A percentile compares a stretch with the other conserved stretches of the same genome.
Conservation (phyloP, 495 filamentous ascomycete genomes). For the Xylaria venustula region DNA sequence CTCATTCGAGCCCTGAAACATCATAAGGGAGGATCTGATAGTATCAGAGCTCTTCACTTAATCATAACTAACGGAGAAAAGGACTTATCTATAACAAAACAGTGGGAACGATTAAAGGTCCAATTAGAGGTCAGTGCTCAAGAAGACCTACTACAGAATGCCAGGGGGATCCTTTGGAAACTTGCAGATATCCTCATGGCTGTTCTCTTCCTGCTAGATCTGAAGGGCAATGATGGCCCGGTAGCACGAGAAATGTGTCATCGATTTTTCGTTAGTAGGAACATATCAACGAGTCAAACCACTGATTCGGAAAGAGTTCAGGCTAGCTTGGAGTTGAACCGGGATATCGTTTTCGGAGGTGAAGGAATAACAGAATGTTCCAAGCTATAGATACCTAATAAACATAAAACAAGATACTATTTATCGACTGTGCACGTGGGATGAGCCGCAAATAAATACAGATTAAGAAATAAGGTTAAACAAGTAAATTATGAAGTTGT, state of each 20-base stretch:
- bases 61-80: background rate
- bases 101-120: constrained; percentile 25
- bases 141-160: constrained; percentile 30
- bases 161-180: constrained; percentile 29
- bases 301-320: background rate
- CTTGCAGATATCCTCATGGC: constrained; percentile 37
- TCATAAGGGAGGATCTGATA: constrained; percentile 4
- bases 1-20: constrained; percentile 40
- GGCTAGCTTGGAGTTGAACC: constrained; percentile 11
- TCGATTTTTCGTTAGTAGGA: constrained; percentile 28
- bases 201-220: constrained; percentile 33
- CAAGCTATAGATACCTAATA: too few species aligned
- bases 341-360: constrained; percentile 15
- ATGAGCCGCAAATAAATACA: too few species aligned
- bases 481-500: too few species aligned
- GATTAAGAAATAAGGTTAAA: too few species aligned
- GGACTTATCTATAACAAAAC: background rate
- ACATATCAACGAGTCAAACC: background rate
- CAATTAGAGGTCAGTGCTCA: constrained; percentile 17
- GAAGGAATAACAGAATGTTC: background rate
- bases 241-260: constrained; percentile 29
- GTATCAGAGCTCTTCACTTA: constrained; percentile 1
- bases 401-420: too few species aligned
- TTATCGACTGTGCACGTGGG: too few species aligned
- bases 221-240: constrained; percentile 15